Evolutionary conservation across 2,329 filamentous ascomycete genomes (phyloP).

Genomic region (Pseudogymnoascus sp.): DNA sequence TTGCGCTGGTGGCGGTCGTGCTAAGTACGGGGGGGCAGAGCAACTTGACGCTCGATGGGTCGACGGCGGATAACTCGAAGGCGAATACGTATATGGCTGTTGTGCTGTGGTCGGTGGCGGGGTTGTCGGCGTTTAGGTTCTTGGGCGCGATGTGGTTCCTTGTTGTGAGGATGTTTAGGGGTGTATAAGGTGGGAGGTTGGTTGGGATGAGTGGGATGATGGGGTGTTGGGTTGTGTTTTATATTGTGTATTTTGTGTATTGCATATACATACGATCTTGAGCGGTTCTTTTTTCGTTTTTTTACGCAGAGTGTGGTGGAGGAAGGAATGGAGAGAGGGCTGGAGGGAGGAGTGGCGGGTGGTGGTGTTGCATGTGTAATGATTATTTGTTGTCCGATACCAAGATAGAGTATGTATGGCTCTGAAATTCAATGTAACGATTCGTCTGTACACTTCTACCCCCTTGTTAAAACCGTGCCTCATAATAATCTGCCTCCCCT

Average conservation of each 20-base stretch:
- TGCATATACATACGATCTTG: background rate
- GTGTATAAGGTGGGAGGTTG: conserved; percentile 37
- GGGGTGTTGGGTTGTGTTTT: background rate
- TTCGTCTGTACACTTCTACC: background rate
- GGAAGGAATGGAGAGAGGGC: background rate
- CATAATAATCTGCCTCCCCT: background rate
- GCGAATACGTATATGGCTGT: conserved; percentile 28
- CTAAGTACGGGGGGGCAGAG: conserved; percentile 79
- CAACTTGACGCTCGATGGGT: conserved; percentile 72
- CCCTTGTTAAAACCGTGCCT: background rate
- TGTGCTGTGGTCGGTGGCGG: conserved; percentile 30
- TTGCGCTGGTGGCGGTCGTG: conserved; percentile 78
- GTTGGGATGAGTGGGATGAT: background rate
- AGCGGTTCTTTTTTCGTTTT: background rate
- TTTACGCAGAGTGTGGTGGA: background rate
- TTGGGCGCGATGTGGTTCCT: conserved; percentile 46
- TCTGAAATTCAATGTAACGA: background rate
- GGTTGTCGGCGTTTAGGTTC: conserved; percentile 27
- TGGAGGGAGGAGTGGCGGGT: background rate
- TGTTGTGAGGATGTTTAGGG: conserved; percentile 76
- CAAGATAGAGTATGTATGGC: background rate
- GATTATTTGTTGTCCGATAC: background rate
- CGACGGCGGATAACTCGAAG: conserved; percentile 57
- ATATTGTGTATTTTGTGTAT: background rate
- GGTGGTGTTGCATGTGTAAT: background rate